Base-by-base conservation (phyloP, 1,284 basidiomycete species). In the Psilocybe mexicana region DNA sequence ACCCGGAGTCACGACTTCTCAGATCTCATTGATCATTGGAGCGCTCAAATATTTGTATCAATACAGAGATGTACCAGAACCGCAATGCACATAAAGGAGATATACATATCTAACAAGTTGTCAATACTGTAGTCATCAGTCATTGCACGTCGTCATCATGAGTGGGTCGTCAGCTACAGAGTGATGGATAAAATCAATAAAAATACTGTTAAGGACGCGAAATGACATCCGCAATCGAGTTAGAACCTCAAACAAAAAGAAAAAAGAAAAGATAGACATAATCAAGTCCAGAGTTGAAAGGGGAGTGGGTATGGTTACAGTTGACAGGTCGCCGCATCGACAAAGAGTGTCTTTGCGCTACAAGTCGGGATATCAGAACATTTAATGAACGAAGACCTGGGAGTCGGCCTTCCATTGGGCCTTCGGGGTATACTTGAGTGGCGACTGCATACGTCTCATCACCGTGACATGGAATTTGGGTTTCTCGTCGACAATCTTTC, bases 381-480 rank as follows among this genome's bases (percentile, higher is more conserved):
- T 23, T 74, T 65, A 83, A 11, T 76, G 67, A 25, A 82, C 76
- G 63, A 81, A 86, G 0, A 61, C 67, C 68, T 84, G 81, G n/a
- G 69, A 77, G 1, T 79, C 82, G 10, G 60, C 59, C 35, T 58
- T 69, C 76, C 79, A 87, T 46, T 57, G 63, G 35, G 85, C 85
- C 33, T 71, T 73, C 1, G 85, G 85, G 24, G 65, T 75, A 66
- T 87, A 87, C 49, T 76, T 76, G 58, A 82, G 65, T 14, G 58
- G 61, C 35, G 68, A 45, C 18, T 72, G 68, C 74, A 83, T 83
- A 18, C 85, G 76, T 54, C 76, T 66, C 67, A 77, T 74, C 28
- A 87, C 85, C 3, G 79, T 80, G 36, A 70, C 62, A 64, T 87
- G 85, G 65, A 87, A 82, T 6, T 73, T 72, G 5, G 83, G 82